phyloP scores from a whole-genome alignment of 2,329 filamentous ascomycete species.

The Aspergillus ibericus region DNA sequence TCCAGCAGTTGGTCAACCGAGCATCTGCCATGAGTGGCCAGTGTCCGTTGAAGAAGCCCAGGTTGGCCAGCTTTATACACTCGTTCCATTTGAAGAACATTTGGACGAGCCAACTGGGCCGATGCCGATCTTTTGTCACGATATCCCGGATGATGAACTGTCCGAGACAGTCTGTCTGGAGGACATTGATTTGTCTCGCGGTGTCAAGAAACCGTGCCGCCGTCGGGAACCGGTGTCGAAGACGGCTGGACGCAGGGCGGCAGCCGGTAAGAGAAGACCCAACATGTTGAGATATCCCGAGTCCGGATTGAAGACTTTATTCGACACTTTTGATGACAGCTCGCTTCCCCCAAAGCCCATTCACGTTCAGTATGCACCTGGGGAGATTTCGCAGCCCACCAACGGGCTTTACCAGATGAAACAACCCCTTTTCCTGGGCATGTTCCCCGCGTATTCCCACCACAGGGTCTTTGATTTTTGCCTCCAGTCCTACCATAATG shows the following conservation, averaged over 20 bases:
- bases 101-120: not conserved
- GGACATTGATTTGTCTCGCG: conserved; percentile 8
- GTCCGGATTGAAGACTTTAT: no score
- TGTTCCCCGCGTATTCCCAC: not conserved
- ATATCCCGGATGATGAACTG: conserved; percentile 7
- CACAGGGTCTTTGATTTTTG: not conserved
- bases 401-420: not conserved
- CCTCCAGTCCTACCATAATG: not conserved
- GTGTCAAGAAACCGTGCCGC: not conserved
- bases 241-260: not conserved
- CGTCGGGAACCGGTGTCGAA: not conserved
- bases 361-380: not conserved
- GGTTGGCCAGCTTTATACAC: not conserved
- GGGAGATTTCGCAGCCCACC: not conserved
- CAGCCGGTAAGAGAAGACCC: not conserved
- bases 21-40: not conserved
- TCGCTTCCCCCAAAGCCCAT: not conserved
- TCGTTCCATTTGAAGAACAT: not conserved
- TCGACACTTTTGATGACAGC: not conserved
- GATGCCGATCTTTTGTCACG: conserved; percentile 4
- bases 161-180: not conserved
- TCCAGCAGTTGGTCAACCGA: not conserved
- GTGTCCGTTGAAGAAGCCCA: not conserved
- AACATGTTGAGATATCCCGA: not conserved
- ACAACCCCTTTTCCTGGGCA: not conserved